Evolutionary conservation across 805 yeast genomes (phyloP).

Genomic region (Starmerella powellii): DNA sequence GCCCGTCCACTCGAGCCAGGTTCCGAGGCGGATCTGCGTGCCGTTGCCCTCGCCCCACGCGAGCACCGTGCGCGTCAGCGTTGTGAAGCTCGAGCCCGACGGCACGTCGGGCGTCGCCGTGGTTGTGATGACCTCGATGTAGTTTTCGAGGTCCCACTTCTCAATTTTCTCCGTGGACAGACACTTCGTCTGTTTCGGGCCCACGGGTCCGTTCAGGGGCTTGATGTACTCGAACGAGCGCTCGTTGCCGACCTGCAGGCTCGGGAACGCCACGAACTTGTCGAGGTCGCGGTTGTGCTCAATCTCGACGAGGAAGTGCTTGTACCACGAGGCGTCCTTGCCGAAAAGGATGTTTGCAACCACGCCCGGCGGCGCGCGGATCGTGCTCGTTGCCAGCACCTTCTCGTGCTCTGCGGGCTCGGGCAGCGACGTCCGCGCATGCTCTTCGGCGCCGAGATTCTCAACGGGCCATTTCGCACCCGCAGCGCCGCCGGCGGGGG

Average conservation of each 20-base stretch:
- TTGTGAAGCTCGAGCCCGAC: slow-evolving; percentile 66
- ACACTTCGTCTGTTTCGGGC: slow-evolving; percentile 85
- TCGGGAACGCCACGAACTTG: slow-evolving; percentile 22
- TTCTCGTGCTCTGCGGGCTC: slow-evolving; percentile 40
- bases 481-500: neutral
- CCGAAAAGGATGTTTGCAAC: slow-evolving; percentile 65
- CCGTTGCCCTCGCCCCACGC: slow-evolving; percentile 60
- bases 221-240: slow-evolving; percentile 52
- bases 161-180: slow-evolving; percentile 52
- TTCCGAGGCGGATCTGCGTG: slow-evolving; percentile 55
- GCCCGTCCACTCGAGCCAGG: slow-evolving; percentile 75
- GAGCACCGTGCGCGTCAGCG: slow-evolving; percentile 31
- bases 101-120: slow-evolving; percentile 91
- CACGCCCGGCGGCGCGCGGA: slow-evolving; percentile 67
- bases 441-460: slow-evolving; percentile 34
- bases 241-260: slow-evolving; percentile 26
- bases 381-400: slow-evolving; percentile 39
- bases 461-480: slow-evolving; percentile 23
- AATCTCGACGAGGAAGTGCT: slow-evolving; percentile 30
- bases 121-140: slow-evolving; percentile 48
- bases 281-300: slow-evolving; percentile 28
- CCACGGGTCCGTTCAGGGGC: slow-evolving; percentile 68
- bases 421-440: slow-evolving; percentile 44
- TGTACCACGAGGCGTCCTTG: slow-evolving; percentile 36
- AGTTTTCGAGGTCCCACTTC: slow-evolving; percentile 40